Evolutionary conservation across 495 filamentous ascomycete genomes (phyloP).

Genomic region (Bombardia bombarda): DNA sequence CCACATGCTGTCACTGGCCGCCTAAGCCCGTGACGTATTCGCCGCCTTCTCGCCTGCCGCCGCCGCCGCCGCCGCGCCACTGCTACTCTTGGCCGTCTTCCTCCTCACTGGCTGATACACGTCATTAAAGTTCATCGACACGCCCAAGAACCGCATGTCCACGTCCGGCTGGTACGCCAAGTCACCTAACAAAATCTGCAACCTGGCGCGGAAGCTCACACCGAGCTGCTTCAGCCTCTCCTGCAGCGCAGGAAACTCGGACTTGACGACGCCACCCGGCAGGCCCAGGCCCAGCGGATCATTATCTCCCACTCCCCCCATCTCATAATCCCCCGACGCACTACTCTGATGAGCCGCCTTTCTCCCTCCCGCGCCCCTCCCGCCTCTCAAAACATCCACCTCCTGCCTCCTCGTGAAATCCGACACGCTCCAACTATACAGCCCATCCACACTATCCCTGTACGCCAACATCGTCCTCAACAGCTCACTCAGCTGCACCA

Average conservation of each 20-base stretch:
- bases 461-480: constrained; percentile 91
- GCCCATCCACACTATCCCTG: constrained; percentile 85
- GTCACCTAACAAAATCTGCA: constrained; percentile 81
- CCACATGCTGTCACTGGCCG: not conserved
- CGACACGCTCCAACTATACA: constrained; percentile 87
- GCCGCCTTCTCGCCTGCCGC: not conserved
- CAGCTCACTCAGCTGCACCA: constrained; percentile 83
- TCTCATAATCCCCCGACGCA: constrained; percentile 1
- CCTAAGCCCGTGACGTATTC: constrained; percentile 5
- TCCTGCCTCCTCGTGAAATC: constrained; percentile 92
- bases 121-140: constrained; percentile 99
- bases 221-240: constrained; percentile 62
- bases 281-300: constrained; percentile 20
- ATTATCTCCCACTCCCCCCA: constrained; percentile 41
- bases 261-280: constrained; percentile 18
- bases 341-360: not conserved
- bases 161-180: constrained; percentile 87
- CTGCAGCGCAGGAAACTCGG: constrained; percentile 66
- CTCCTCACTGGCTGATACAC: constrained; percentile 71
- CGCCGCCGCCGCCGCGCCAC: not conserved
- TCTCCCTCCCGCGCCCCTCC: constrained; percentile 2
- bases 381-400: constrained; percentile 44
- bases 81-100: constrained; percentile 35
- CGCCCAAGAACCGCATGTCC: constrained; percentile 90
- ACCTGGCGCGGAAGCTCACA: constrained; percentile 59